phyloP scores from a whole-genome alignment of 2,329 filamentous ascomycete species.

The Dactylellina drechsleri region DNA sequence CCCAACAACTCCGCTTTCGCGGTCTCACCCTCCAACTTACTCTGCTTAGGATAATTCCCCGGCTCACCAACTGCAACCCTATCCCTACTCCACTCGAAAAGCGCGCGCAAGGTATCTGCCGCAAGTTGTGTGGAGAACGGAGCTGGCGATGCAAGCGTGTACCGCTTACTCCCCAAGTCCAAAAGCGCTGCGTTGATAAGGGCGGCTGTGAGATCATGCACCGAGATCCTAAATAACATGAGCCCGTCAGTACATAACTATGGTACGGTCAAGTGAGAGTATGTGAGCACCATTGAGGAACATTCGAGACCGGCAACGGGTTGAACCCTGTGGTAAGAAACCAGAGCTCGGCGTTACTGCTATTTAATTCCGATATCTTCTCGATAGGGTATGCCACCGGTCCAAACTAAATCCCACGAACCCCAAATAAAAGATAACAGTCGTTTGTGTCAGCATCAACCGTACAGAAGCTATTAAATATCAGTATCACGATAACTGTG shows the following conservation, averaged over 20 bases:
- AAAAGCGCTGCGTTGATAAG: slow-evolving; percentile 64
- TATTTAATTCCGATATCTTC: slow-evolving; percentile 62
- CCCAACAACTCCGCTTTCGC: slow-evolving; percentile 61
- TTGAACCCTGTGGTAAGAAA: slow-evolving; percentile 61
- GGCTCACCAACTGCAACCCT: slow-evolving; percentile 61
- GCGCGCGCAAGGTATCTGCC: slow-evolving; percentile 62
- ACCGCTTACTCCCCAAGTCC: slow-evolving; percentile 62
- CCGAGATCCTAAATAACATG: slow-evolving; percentile 61
- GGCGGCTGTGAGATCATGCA: slow-evolving; percentile 64
- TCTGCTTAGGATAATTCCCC: slow-evolving; percentile 60
- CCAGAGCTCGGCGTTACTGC: slow-evolving; percentile 64
- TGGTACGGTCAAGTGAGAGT: not conserved
- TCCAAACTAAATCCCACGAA: slow-evolving; percentile 60
- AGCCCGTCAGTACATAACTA: not conserved
- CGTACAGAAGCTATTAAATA: not conserved
- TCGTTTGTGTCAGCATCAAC: not conserved
- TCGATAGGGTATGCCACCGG: slow-evolving; percentile 63
- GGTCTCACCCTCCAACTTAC: slow-evolving; percentile 64
- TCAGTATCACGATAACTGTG: not conserved
- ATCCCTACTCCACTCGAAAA: slow-evolving; percentile 62
- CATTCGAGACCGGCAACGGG: slow-evolving; percentile 62
- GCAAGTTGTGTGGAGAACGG: slow-evolving; percentile 65
- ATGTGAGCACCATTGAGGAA: slow-evolving; percentile 61
- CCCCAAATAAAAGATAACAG: no score
- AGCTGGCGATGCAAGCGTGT: slow-evolving; percentile 62